Conservation (phyloP, 1,139 yeast genomes). For the Suhomyces wounanorum region DNA sequence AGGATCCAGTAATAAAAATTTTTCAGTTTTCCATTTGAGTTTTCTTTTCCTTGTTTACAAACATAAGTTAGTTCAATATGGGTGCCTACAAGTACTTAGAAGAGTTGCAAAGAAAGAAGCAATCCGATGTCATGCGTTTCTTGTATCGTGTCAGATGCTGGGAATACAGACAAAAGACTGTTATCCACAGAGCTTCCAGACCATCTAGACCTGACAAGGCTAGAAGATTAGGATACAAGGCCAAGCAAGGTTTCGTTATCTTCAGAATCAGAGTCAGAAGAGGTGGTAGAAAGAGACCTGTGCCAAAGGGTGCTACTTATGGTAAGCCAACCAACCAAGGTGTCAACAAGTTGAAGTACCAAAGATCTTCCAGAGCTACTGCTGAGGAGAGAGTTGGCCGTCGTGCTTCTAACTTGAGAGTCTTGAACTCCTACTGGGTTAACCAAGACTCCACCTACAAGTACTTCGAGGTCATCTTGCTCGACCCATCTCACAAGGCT, state of each 20-base stretch:
- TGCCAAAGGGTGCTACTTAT: slow-evolving; percentile 99
- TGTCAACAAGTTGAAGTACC: slow-evolving; percentile 99
- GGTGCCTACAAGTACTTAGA: slow-evolving; percentile 99
- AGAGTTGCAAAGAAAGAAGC: slow-evolving; percentile 99
- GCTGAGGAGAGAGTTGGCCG: slow-evolving; percentile 99
- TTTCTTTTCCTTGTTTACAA: slow-evolving; percentile 18
- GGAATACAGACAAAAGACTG: slow-evolving; percentile 99
- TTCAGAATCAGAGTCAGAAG: slow-evolving; percentile 99
- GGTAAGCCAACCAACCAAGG: slow-evolving; percentile 99
- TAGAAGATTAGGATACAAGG: slow-evolving; percentile 99
- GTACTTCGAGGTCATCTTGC: slow-evolving; percentile 96
- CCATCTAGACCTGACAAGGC: slow-evolving; percentile 99
- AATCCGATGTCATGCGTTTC: slow-evolving; percentile 99
- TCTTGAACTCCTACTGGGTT: slow-evolving; percentile 99
- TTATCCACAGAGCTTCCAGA: slow-evolving; percentile 97
- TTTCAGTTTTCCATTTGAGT: slow-evolving; percentile 13
- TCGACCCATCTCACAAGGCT: slow-evolving; percentile 98
- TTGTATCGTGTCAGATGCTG: slow-evolving; percentile 99
- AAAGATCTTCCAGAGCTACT: slow-evolving; percentile 94
- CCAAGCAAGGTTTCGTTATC: slow-evolving; percentile 99
- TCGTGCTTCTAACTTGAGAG: slow-evolving; percentile 98
- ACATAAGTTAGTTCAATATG: slow-evolving; percentile 50
- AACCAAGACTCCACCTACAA: slow-evolving; percentile 99
- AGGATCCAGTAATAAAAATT: slow-evolving; percentile 13
- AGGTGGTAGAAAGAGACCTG: slow-evolving; percentile 99